Evolutionary conservation across 2,329 filamentous ascomycete species (phyloP).

Genomic region (Fusarium nygamai): DNA sequence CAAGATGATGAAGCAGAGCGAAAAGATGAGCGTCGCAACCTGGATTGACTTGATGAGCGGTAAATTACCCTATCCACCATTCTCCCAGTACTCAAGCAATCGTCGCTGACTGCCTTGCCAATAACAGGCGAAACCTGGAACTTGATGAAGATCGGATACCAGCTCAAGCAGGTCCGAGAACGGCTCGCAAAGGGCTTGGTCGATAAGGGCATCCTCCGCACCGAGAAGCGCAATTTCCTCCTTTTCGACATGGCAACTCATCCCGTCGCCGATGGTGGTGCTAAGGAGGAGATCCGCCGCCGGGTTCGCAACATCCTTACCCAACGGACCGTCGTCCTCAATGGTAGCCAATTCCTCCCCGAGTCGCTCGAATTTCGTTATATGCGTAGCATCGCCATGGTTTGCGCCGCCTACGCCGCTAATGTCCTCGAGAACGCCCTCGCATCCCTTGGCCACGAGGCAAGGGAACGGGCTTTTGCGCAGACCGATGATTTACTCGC

Average conservation of each 20-base stretch:
- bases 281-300: slow-evolving; percentile 96
- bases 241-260: slow-evolving; percentile 99
- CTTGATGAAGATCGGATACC: slow-evolving; percentile 99
- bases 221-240: slow-evolving; percentile 98
- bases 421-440: slow-evolving; percentile 99
- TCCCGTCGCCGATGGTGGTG: slow-evolving; percentile 93
- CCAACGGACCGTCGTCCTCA: slow-evolving; percentile 91
- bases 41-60: slow-evolving; percentile 99
- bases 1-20: slow-evolving; percentile 99
- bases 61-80: slow-evolving; percentile 54
- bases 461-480: slow-evolving; percentile 91
- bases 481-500: slow-evolving; percentile 96
- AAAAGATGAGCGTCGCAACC: slow-evolving; percentile 99
- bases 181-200: slow-evolving; percentile 96
- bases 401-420: slow-evolving; percentile 96
- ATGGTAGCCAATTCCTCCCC: slow-evolving; percentile 86
- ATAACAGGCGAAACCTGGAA: slow-evolving; percentile 95
- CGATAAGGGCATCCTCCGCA: slow-evolving; percentile 97
- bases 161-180: slow-evolving; percentile 98
- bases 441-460: slow-evolving; percentile 91
- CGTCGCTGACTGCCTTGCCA: slow-evolving; percentile 36
- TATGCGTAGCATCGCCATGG: slow-evolving; percentile 91
- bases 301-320: slow-evolving; percentile 93
- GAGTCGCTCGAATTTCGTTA: slow-evolving; percentile 96
- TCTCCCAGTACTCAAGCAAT: not conserved